phyloP scores from a whole-genome alignment of 2,329 filamentous ascomycete genomes.

The Pseudogymnoascus sp. region DNA sequence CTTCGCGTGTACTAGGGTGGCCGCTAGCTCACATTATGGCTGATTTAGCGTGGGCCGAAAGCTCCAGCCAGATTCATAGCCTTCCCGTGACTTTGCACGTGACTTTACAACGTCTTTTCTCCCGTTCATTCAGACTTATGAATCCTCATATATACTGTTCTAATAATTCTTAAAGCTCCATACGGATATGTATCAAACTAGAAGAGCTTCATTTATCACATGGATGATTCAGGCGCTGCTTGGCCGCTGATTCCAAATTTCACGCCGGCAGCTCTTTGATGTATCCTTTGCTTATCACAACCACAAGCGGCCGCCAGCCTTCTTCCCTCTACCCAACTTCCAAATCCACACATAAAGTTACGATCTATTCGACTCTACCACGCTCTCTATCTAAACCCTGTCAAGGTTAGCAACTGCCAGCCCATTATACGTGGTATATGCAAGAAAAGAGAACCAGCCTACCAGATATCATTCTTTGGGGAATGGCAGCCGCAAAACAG shows the following conservation, averaged over 20 bases:
- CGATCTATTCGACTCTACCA: background rate
- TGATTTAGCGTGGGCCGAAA: background rate
- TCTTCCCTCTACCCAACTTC: background rate
- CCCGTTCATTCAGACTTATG: background rate
- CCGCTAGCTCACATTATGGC: background rate
- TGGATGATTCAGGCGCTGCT: background rate
- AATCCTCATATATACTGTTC: background rate
- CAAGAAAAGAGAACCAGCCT: background rate
- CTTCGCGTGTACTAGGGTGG: background rate
- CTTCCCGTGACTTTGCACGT: background rate
- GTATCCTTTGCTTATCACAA: conserved; percentile 2
- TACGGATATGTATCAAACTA: background rate
- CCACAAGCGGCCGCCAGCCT: background rate
- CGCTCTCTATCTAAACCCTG: conserved; percentile 4
- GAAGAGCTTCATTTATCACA: background rate
- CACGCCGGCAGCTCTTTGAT: background rate
- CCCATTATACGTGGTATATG: background rate
- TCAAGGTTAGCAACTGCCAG: background rate
- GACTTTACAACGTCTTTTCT: background rate
- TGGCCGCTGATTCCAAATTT: background rate
- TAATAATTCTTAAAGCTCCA: background rate
- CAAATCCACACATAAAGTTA: background rate
- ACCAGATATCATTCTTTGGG: background rate
- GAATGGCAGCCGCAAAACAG: background rate
- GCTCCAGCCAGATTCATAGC: background rate